A percentile compares a stretch with the other conserved stretches of the same genome.
These are phyloP conservation scores for Theobroma cacao DNA, from an alignment of 345 rosid species.

Conservation along the genomic window DNA sequence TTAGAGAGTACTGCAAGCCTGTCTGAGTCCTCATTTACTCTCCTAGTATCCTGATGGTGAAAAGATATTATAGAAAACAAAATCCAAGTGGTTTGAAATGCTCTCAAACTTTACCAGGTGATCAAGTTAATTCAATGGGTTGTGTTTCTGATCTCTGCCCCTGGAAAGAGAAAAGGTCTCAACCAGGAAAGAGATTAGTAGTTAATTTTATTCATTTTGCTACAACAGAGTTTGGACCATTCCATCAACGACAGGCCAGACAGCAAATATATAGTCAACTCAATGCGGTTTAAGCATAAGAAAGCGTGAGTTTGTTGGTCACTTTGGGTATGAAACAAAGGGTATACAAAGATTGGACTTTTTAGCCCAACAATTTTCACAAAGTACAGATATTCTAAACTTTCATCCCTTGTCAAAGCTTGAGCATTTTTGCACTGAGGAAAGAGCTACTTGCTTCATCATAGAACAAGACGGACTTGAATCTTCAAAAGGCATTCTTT, in stretches of 20 bases:
- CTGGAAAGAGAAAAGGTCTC: no score
- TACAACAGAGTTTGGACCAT: no score
- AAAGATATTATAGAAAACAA: no score
- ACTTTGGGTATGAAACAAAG: neutral
- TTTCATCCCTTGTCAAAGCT: neutral
- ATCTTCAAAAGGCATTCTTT: constrained; percentile 33
- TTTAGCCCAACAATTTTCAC: neutral
- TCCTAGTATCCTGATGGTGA: neutral
- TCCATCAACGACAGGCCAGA: no score
- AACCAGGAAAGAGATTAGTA: no score
- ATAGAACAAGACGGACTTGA: neutral
- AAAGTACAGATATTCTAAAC: neutral
- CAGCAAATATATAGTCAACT: neutral
- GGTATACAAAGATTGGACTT: neutral
- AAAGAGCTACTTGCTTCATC: neutral
- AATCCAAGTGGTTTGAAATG: no score
- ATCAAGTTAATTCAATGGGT: no score
- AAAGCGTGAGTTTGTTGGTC: neutral
- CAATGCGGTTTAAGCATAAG: neutral
- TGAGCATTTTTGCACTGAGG: neutral
- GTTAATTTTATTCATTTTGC: no score
- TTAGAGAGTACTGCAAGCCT: neutral
- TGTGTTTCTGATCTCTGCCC: no score
- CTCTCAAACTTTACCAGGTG: no score
- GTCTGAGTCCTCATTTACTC: neutral